phyloP scores from a whole-genome alignment of 2,329 filamentous ascomycete genomes.

The Pseudocercospora cruenta region DNA sequence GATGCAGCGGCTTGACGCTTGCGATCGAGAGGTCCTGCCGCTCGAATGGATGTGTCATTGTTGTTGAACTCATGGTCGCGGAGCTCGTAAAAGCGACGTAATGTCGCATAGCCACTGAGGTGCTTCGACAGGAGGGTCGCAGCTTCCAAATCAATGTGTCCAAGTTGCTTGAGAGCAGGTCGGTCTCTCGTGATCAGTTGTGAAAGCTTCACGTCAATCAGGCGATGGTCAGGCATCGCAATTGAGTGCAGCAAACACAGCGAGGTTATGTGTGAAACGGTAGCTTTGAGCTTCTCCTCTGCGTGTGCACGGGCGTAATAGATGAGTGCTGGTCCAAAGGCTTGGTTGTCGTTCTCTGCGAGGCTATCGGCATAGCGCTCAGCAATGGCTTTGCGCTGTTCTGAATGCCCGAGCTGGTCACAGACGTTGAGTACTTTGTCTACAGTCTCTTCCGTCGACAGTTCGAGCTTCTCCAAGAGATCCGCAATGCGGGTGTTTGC shows the following conservation, averaged over 20 bases:
- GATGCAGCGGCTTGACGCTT: conserved; percentile 73
- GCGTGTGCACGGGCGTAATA: conserved; percentile 89
- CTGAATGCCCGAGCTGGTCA: conserved; percentile 74
- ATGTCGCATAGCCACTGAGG: conserved; percentile 87
- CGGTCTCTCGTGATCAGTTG: conserved; percentile 73
- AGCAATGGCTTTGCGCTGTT: conserved; percentile 78
- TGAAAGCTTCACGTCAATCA: conserved; percentile 74
- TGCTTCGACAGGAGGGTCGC: conserved; percentile 82
- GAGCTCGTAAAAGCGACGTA: conserved; percentile 88
- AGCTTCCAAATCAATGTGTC: conserved; percentile 75
- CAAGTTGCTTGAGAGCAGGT: conserved; percentile 70
- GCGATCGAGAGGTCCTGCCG: conserved; percentile 59
- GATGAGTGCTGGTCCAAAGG: conserved; percentile 81
- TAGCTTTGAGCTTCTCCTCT: conserved; percentile 76
- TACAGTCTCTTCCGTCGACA: conserved; percentile 71
- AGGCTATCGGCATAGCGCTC: conserved; percentile 86
- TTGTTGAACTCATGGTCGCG: conserved; percentile 66
- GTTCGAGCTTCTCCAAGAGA: conserved; percentile 72
- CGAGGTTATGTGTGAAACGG: conserved; percentile 83
- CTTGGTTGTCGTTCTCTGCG: conserved; percentile 61
- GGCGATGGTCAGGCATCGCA: conserved; percentile 70
- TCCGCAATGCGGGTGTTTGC: conserved; percentile 75
- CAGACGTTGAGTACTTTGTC: conserved; percentile 82
- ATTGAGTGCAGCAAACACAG: conserved; percentile 84
- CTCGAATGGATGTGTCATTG: conserved; percentile 33